Conservation (phyloP, 1,139 yeast species). For the Geotrichum fermentans region DNA sequence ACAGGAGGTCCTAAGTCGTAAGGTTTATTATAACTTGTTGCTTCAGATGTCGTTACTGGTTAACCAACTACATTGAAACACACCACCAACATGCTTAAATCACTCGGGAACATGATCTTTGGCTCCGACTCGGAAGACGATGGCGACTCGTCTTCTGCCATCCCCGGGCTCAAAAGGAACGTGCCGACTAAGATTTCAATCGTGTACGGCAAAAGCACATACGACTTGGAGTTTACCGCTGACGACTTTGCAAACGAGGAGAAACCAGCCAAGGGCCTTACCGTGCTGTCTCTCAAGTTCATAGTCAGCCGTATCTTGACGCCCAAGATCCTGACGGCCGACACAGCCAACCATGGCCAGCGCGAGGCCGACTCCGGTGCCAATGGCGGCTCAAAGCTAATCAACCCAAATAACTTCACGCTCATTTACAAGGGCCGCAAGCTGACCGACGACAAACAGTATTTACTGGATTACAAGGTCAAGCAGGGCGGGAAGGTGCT, state of each 20-base stretch:
- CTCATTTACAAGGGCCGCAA: slow-evolving; percentile 35
- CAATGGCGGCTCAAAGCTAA: slow-evolving; percentile 4
- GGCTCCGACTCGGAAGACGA: slow-evolving; percentile 8
- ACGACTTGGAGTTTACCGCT: slow-evolving; percentile 16
- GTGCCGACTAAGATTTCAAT: slow-evolving; percentile 10
- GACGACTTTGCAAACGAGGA: slow-evolving; percentile 19
- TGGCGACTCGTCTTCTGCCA: neutral
- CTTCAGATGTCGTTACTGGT: too few relatives aligned
- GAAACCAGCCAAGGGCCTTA: slow-evolving; percentile 18
- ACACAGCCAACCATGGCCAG: slow-evolving; percentile 10
- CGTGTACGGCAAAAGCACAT: slow-evolving; percentile 15
- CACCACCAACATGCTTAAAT: slow-evolving; percentile 9
- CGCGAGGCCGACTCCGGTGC: slow-evolving; percentile 1
- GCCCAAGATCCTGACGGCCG: slow-evolving; percentile 17
- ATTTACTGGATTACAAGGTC: slow-evolving; percentile 34
- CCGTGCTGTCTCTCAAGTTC: slow-evolving; percentile 19
- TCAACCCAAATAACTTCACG: slow-evolving; percentile 29
- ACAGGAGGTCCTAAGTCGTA: slow-evolving; percentile 9
- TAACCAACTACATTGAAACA: neutral
- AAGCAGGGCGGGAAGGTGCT: slow-evolving; percentile 33
- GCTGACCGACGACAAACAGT: slow-evolving; percentile 32
- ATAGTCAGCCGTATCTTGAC: slow-evolving; percentile 16
- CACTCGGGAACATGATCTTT: slow-evolving; percentile 14
- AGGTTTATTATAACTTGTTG: neutral
- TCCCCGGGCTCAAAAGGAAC: slow-evolving; percentile 1